Evolutionary conservation across 2,329 filamentous ascomycete species (phyloP).

Genomic region (Basipetospora chlamydospora): DNA sequence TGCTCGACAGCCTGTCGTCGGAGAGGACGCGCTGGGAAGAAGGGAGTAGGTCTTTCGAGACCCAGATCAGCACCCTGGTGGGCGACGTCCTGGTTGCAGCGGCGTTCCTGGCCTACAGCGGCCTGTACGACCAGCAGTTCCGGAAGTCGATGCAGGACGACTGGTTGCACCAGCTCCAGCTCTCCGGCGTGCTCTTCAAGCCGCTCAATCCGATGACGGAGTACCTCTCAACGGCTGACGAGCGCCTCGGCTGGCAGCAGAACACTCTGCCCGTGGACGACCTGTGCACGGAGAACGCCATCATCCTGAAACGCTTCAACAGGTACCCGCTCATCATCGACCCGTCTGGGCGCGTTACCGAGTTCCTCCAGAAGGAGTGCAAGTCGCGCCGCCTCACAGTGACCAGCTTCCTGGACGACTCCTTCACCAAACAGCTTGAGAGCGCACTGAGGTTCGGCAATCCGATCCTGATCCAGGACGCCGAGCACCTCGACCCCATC

Average conservation of each 20-base stretch:
- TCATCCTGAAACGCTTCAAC: conserved; percentile 95
- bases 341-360: conserved; percentile 83
- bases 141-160: conserved; percentile 96
- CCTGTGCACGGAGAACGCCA: conserved; percentile 95
- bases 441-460: conserved; percentile 96
- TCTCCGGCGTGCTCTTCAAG: conserved; percentile 91
- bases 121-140: conserved; percentile 96
- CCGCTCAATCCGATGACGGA: conserved; percentile 88
- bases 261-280: conserved; percentile 90
- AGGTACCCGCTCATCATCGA: conserved; percentile 97
- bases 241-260: conserved; percentile 88
- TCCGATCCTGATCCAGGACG: conserved; percentile 95
- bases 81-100: conserved; percentile 94
- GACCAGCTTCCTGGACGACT: conserved; percentile 95
- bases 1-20: conserved; percentile 88
- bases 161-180: conserved; percentile 83
- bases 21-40: conserved; percentile 91
- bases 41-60: conserved; percentile 95
- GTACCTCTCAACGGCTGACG: conserved; percentile 91
- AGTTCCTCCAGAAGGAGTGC: conserved; percentile 90
- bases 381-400: conserved; percentile 76
- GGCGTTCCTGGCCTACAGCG: conserved; percentile 91
- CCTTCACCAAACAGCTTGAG: conserved; percentile 94
- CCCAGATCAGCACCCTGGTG: conserved; percentile 90
- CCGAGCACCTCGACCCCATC: conserved; percentile 90